Evolutionary conservation across 2,329 filamentous ascomycete genomes (phyloP).

Genomic region (Pestalotiopsis sp.): DNA sequence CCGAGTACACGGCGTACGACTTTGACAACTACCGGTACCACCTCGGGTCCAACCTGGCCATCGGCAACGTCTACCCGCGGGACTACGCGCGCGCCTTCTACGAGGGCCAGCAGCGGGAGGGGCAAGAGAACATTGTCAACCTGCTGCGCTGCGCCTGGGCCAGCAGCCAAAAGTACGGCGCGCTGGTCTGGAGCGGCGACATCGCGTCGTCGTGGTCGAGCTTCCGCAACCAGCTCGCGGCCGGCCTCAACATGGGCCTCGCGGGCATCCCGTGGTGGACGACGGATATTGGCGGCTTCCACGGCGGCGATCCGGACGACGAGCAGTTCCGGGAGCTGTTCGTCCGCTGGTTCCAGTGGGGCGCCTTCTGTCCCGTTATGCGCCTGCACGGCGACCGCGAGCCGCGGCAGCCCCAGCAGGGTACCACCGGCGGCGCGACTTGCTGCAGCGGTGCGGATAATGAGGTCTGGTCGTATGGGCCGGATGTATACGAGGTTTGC

Average conservation of each 20-base stretch:
- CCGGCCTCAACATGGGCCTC: conserved; percentile 66
- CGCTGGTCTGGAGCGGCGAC: conserved; percentile 67
- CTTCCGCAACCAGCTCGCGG: conserved; percentile 59
- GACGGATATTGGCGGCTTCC: conserved; percentile 70
- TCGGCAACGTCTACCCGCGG: conserved; percentile 56
- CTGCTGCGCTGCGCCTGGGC: conserved; percentile 50
- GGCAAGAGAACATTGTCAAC: conserved; percentile 54
- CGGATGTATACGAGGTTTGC: conserved; percentile 60
- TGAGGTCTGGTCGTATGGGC: conserved; percentile 68
- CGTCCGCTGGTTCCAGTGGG: conserved; percentile 71
- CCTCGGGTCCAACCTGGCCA: conserved; percentile 49
- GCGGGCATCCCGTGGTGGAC: conserved; percentile 69
- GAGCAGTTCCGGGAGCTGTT: conserved; percentile 61
- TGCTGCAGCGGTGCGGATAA: conserved; percentile 55
- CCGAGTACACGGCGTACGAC: conserved; percentile 64
- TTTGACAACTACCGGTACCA: conserved; percentile 67
- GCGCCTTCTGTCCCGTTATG: conserved; percentile 67
- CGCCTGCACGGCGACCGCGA: conserved; percentile 66
- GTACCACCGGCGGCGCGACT: conserved; percentile 36
- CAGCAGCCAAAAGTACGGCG: conserved; percentile 61
- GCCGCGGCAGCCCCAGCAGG: conserved; percentile 43
- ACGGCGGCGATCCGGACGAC: conserved; percentile 60
- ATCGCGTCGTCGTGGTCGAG: conserved; percentile 64
- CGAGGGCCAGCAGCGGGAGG: conserved; percentile 49
- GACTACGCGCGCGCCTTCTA: conserved; percentile 56